Evolutionary conservation across 164 flowering plant genomes (phyloP), one percentile per base, ranked within the genome.

Genomic region (Hamamelis virginiana): DNA sequence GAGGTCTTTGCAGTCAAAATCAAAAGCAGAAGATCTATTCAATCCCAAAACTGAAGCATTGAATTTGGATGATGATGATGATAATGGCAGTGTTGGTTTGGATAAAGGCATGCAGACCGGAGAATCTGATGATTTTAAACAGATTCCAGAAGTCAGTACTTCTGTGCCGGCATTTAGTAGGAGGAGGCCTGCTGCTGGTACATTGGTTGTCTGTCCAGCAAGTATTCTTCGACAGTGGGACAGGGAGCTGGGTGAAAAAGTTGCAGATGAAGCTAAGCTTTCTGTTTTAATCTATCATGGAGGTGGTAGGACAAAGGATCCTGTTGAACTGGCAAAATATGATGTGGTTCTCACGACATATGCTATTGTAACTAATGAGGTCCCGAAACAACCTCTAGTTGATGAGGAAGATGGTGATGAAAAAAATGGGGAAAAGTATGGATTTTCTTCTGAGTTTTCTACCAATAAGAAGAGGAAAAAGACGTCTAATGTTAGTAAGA

Each of bases 201-300:
- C 99, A 56, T 76, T 96, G 81, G 89, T 96, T 75, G 97, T 96
- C 27, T 96, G 99, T 70, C 99, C 99, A 15, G 97, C 99, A 44
- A 93, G 91, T 82, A 87, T 96, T 80, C 86, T 96, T 71, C 87
- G 94, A 53, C 99, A 96, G 76, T 96, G 99, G 99, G 92, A 90
- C 6, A 75, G 89, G 71, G 99, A 96, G 78, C 69, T 96, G 74
- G 86, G 84, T 79, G 97, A 93, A 16, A 92, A 92, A 82, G 96
- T 90, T 76, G 65, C 86, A 1, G 83, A 80, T 9, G 81, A 78
- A 74, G 81, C 89, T 33, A 86, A 80, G 65, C 96, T 96, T 73
- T 69, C 80, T 47, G 92, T 90, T 72, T 74, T 91, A 60, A 51
- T 91, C 65, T 96, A 96, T 78, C 97, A 96, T 80, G 99, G 99